These are phyloP conservation scores for Murraya paniculata DNA, from an alignment of 345 rosid species.

Conservation along the genomic window DNA sequence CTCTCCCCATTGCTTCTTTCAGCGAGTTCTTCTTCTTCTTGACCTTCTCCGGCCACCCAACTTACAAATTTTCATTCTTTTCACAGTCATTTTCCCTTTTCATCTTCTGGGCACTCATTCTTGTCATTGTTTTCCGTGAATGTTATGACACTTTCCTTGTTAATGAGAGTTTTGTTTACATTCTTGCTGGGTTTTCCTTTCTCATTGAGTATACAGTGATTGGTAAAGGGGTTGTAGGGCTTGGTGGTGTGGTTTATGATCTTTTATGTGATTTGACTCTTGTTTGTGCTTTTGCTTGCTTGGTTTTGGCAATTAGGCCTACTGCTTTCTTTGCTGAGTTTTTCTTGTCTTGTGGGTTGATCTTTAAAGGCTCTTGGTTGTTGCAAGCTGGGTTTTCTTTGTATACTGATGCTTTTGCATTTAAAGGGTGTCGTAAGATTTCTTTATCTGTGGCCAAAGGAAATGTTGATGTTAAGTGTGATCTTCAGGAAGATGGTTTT, in stretches of 20 bases:
- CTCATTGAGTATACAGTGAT: constrained; percentile 36
- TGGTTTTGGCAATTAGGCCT: constrained; percentile 49
- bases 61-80: constrained; percentile 48
- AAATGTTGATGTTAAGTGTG: constrained; percentile 44
- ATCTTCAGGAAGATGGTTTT: constrained; percentile 47
- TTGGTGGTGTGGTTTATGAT: constrained; percentile 35
- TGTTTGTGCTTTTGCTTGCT: constrained; percentile 46
- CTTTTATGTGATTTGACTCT: constrained; percentile 38
- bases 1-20: constrained; percentile 55
- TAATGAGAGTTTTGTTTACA: constrained; percentile 30
- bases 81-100: constrained; percentile 38
- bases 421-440: constrained; percentile 43
- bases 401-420: constrained; percentile 42
- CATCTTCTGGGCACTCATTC: constrained; percentile 42
- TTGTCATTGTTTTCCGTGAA: constrained; percentile 38
- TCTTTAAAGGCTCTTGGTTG: constrained; percentile 54
- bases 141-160: constrained; percentile 23
- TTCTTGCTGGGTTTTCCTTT: constrained; percentile 35
- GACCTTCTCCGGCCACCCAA: constrained; percentile 39
- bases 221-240: constrained; percentile 42
- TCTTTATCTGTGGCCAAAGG: constrained; percentile 21
- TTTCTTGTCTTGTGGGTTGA: constrained; percentile 41
- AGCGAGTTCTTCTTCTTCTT: constrained; percentile 44
- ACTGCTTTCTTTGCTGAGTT: constrained; percentile 50
- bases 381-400: constrained; percentile 51